Evolutionary conservation across 1,139 yeast genomes (phyloP), one percentile per base, ranked within the genome.

Genomic region (Magnusiomyces clavatus): DNA sequence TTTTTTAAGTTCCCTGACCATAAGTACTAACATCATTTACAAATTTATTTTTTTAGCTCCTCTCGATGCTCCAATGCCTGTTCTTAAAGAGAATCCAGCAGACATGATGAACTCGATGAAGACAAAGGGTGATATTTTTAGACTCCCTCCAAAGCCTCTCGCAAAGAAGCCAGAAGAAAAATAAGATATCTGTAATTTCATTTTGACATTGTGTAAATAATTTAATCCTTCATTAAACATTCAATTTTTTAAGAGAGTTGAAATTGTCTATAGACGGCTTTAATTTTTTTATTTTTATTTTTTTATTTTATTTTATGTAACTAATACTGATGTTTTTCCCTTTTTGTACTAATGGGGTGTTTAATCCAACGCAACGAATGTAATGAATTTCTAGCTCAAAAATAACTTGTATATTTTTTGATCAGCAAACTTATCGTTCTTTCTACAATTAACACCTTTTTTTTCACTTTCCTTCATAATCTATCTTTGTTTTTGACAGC

Each of bases 91-190:
- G 49, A 55, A 63, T 55, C 58, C 62, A 38, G 54, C 59, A n/a
- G 59, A 58, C 2, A 61, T 68, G 58, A 60, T 68, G 57, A 52
- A 58, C 34, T 66, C 70, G 20, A 70, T 70, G 74, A 63, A 66
- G 52, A 61, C 58, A 43, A 67, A 71, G 55, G 74, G 74, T 13
- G 74, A 70, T 51, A 65, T 70, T 14, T 70, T 69, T 63, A 61
- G 73, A 13, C 56, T 62, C 10, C 66, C 65, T 34, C 68, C 69
- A 16, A 45, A 40, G n/a, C n/a, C 47, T 24, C 31, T 24, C 14
- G 14, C 40, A 5, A n/a, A 37, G 40, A 4, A 37, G 10, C 14
- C 17, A 37, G 17, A 37, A 37, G 17, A 37, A 37, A 37, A n/a
- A 37, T n/a, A n/a, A 37, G 10, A n/a, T 5, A 37, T 37, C 10